Base-by-base conservation (phyloP, 176 grass and related monocot species). In the Paspalum notatum region DNA sequence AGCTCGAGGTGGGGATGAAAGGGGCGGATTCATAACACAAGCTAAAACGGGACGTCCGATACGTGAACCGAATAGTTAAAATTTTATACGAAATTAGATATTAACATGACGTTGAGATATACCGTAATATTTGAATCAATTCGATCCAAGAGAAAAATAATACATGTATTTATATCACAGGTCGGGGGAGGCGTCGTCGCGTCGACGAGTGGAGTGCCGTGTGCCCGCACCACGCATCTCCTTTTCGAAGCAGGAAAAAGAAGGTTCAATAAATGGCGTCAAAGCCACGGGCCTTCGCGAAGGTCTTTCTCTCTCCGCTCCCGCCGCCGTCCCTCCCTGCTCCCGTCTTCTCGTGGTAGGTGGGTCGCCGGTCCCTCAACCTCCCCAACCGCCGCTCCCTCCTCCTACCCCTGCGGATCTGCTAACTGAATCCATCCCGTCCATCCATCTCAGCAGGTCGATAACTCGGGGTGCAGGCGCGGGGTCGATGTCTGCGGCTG, bases 241-340 rank as follows among this genome's bases (percentile, higher is more conserved):
- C n/a, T 69, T 68, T 69, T 69, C 45, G 1, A 14, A 42, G 20
- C 51, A 49, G 4, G 8, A 7, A 13, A 9, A 16, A 46, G 10
- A 3, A 27, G 18, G 5, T 22, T 7, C 42, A 73, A 82, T 82
- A 63, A 73, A 82, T 82, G 68, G 55, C 80, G 56, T 82, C 56
- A 3, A 21, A 40, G 55, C 55, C 44, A 21, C 80, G 80, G 80
- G 27, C 68, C 27, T 73, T 73, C 20, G 26, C 56, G 68, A 64
- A 73, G 67, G 56, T 73, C 45, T 41, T 21, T 43, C 25, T 77
- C 75, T 16, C 75, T 18, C 21, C 26, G 17, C 68, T 73, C 20
- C 57, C 57, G 43, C 69, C 79, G 54, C 79, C 79, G 66, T 24
- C 67, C 15, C 54, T 37, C 16, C 43, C 32, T 22, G 59, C 41